Evolutionary conservation across 2,329 filamentous ascomycete species (phyloP), one percentile per base, ranked within the genome.

Genomic region (Ilyonectria mors-panacis): DNA sequence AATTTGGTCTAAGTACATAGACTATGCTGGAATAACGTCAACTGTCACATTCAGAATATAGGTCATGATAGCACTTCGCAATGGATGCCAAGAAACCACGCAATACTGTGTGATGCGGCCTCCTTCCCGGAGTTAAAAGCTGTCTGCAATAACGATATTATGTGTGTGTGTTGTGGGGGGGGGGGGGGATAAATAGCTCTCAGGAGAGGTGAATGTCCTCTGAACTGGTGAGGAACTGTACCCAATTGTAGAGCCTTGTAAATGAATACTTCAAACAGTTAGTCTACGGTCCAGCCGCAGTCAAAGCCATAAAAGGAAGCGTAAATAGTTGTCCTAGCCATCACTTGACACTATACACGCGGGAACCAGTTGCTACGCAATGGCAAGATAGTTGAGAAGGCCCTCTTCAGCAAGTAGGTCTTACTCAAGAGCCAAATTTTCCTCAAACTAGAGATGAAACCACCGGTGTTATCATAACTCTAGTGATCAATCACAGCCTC

Each of bases 1-100:
- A 8, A 21, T 44, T 44, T 21, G n/a, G 17, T 44, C 42, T 21
- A n/a, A 44, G 6, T 21, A 44, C 42, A 1, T 7, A 44, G 42
- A 44, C n/a, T 19, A 44, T 2, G 42, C 42, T 44, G 17, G n/a
- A 44, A 21, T 44, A 9, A 21, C n/a, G n/a, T 44, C 15, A 21
- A 44, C 39, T 44, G 39, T 44, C 39, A 44, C 39, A 44, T 44
- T 44, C 17, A 44, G 39, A 44, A 44, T 44, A 44, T 44, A 44
- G 7, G n/a, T 21, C 39, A 44, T 44, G 39, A 44, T 44, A 44
- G 39, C 39, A 44, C n/a, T 44, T 44, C n/a, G 17, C 17, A 44
- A 44, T 39, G 37, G 42, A 44, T 21, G n/a, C 42, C 42, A 19
- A 44, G 42, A 21, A 44, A 44, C 42, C 42, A 44, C 42, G 42